A percentile compares a stretch with the other conserved stretches of the same genome.
These are phyloP conservation scores for Penicillium sp. DNA, from an alignment of 2,329 filamentous ascomycete genomes.

Conservation along the genomic window DNA sequence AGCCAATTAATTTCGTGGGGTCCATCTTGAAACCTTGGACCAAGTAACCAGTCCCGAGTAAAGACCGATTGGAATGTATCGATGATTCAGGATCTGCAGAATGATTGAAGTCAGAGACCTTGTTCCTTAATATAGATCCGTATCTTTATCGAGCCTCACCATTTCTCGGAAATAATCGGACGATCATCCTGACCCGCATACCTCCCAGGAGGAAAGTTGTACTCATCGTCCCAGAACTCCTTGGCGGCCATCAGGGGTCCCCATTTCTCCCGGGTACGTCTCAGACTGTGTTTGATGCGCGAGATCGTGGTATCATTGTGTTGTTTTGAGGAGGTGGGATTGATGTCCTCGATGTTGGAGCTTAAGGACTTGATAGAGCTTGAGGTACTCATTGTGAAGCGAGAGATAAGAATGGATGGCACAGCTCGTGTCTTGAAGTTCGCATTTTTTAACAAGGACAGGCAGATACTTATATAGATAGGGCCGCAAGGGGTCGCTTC, in stretches of 20 bases:
- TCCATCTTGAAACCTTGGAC: background rate
- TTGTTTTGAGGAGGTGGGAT: background rate
- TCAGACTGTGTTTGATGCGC: constrained; percentile 10
- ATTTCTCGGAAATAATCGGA: background rate
- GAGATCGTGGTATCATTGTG: background rate
- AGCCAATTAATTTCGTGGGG: background rate
- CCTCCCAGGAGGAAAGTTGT: constrained; percentile 21
- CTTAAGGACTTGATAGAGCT: background rate
- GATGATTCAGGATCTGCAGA: background rate
- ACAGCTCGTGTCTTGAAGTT: background rate
- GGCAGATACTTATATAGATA: background rate
- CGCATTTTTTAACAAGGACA: background rate
- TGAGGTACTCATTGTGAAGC: background rate
- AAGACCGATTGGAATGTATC: background rate
- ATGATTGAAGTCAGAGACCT: background rate
- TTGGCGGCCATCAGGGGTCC: constrained; percentile 22
- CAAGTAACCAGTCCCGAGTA: background rate
- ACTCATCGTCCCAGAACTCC: constrained; percentile 19
- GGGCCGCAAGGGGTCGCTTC: background rate
- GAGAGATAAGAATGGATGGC: background rate
- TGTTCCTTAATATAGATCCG: background rate
- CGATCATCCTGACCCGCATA: constrained; percentile 39
- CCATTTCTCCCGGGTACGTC: constrained; percentile 13
- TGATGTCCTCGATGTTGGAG: background rate
- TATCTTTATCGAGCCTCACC: background rate